A percentile compares a stretch with the other conserved stretches of the same genome.
phyloP scores from a whole-genome alignment of 305 asterid species.

The Vinca major region DNA sequence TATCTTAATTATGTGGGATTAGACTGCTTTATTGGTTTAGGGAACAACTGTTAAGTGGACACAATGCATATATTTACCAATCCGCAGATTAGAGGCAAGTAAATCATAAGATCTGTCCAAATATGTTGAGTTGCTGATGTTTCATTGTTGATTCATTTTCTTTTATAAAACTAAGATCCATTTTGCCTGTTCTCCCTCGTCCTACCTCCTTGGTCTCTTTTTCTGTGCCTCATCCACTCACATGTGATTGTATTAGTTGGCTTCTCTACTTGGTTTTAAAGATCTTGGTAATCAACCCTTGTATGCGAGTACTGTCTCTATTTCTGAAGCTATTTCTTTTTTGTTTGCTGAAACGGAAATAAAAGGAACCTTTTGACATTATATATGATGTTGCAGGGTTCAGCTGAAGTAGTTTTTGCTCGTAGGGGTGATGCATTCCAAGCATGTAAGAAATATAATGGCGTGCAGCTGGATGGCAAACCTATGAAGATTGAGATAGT shows the following conservation, averaged over 20 bases:
- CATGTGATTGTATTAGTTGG: too few relatives aligned
- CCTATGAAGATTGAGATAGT: constrained; percentile 81
- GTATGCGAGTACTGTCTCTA: not conserved
- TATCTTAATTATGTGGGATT: not conserved
- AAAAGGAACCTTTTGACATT: too few relatives aligned
- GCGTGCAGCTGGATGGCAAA: constrained; percentile 80
- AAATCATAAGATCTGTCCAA: not conserved
- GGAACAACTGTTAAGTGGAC: too few relatives aligned
- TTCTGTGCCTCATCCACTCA: too few relatives aligned
- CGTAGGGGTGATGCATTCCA: constrained; percentile 79
- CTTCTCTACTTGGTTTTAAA: not conserved
- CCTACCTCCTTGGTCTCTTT: too few relatives aligned
- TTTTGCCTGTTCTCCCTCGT: not conserved
- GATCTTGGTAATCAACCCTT: not conserved
- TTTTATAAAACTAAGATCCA: not conserved
- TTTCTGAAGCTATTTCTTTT: not conserved
- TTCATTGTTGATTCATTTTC: not conserved
- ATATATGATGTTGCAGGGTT: constrained; percentile 39
- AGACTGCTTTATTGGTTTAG: not conserved
- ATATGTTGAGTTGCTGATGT: not conserved
- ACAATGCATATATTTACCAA: too few relatives aligned
- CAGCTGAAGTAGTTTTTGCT: constrained; percentile 76
- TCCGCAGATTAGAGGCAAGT: too few relatives aligned
- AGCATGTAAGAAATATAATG: constrained; percentile 70
- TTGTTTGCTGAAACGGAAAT: too few relatives aligned